Conservation (phyloP, 805 yeast genomes). For the Candida patagonica region DNA sequence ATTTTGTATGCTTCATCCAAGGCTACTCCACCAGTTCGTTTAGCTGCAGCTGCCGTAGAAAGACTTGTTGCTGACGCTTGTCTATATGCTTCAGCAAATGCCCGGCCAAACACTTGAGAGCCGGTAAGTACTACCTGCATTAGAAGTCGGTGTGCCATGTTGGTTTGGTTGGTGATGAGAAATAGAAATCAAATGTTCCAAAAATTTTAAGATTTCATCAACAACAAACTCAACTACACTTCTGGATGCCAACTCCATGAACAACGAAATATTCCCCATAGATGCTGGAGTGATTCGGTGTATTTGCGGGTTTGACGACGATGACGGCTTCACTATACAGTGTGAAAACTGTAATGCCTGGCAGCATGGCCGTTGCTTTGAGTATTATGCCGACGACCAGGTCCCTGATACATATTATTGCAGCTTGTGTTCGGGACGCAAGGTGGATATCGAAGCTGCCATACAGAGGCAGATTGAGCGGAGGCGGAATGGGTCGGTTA, state of each 20-base stretch:
- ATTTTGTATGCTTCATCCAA: slow-evolving; percentile 89
- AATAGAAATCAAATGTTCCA: neutral
- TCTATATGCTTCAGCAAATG: slow-evolving; percentile 92
- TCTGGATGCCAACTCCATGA: neutral
- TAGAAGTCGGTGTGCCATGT: slow-evolving; percentile 78
- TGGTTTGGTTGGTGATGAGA: neutral
- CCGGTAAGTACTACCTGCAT: slow-evolving; percentile 90
- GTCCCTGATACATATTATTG: slow-evolving; percentile 81
- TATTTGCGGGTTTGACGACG: slow-evolving; percentile 79
- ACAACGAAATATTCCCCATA: slow-evolving; percentile 19
- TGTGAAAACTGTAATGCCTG: slow-evolving; percentile 88
- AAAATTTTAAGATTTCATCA: neutral
- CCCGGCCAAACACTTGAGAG: slow-evolving; percentile 90
- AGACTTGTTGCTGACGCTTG: slow-evolving; percentile 92
- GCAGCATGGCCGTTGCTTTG: slow-evolving; percentile 94
- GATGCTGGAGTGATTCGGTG: slow-evolving; percentile 86
- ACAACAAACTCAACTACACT: neutral
- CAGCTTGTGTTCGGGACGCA: slow-evolving; percentile 55
- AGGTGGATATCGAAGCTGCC: slow-evolving; percentile 37
- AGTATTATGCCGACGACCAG: slow-evolving; percentile 56
- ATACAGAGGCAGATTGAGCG: slow-evolving; percentile 31
- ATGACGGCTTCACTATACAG: slow-evolving; percentile 91
- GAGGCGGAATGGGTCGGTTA: slow-evolving; percentile 4
- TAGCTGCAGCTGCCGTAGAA: slow-evolving; percentile 34
- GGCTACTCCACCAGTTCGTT: slow-evolving; percentile 63